Percentiles rank a stretch among this genome's conserved stretches.
Conservation (phyloP, 2,329 filamentous ascomycete genomes). For the Mollisiaceae sp. region DNA sequence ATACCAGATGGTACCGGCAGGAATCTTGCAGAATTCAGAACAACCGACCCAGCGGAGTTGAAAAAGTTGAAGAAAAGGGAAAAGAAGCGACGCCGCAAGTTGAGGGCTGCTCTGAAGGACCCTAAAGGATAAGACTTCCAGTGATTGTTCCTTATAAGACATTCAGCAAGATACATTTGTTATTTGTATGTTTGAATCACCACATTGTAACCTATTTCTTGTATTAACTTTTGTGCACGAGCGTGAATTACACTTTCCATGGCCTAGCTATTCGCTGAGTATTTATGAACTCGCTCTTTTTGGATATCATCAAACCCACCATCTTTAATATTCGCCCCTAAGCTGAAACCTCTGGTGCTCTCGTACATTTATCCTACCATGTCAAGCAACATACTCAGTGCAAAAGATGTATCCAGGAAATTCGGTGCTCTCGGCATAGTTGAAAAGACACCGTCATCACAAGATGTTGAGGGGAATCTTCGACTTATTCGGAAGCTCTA, state of each 20-base stretch:
- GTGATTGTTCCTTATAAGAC: not conserved
- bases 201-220: not conserved
- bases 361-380: not conserved
- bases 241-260: not conserved
- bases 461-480: not conserved
- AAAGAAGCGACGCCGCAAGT: slow-evolving; percentile 29
- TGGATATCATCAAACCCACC: not conserved
- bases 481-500: not conserved
- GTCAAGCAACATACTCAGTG: not conserved
- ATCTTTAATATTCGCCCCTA: not conserved
- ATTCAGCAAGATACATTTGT: not conserved
- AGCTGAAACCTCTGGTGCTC: not conserved
- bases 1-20: slow-evolving; percentile 12
- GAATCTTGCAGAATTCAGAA: not conserved
- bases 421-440: not conserved
- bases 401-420: not conserved
- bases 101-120: slow-evolving; percentile 19
- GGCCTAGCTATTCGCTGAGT: not conserved
- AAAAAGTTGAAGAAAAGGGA: slow-evolving; percentile 33
- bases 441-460: not conserved
- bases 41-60: slow-evolving; percentile 19
- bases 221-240: not conserved
- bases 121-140: not conserved
- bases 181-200: not conserved
- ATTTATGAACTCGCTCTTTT: not conserved